Evolutionary conservation across 2,329 filamentous ascomycete species (phyloP), one percentile per base, ranked within the genome.

Genomic region (Epichloe sylvatica): DNA sequence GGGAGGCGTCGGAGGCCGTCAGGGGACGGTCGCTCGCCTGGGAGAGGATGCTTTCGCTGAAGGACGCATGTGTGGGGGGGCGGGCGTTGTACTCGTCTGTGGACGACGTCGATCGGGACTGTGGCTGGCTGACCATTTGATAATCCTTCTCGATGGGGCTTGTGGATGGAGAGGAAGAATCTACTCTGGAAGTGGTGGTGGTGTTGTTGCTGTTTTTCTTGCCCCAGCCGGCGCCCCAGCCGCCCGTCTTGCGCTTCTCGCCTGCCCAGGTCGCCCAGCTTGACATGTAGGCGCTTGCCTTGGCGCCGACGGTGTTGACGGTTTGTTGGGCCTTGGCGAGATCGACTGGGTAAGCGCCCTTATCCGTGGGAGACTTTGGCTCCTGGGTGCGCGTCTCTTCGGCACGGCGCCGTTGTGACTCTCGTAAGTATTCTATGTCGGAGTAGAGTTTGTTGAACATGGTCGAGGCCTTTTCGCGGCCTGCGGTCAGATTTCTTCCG

Each of bases 391-490:
- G 59, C 57, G 59, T 62, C 58, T 75, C 60, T 55, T 77, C 59
- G 45, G 63, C 57, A 38, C 72, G 57, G 49, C 69, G 56, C 35
- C 70, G 52, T 55, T 76, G 62, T 55, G 72, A 64, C 62, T 76
- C 67, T 48, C 71, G 59, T 59, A 74, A 66, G 64, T 62, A 62
- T 67, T 97, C 91, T 67, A 97, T 86, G 58, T 97, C 91, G 0
- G 87, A 79, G 73, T 94, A 97, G 25, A 97, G 73, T 60, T 81
- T 89, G 64, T 85, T 94, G 65, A 96, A 87, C 37, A 92, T 83
- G 4, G 81, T 84, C 19, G 84, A 89, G 1, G 94, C 86, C 68
- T 91, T 94, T 59, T 92, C 88, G 49, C 85, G 83, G 0, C 92
- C 90, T 0, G 84, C 87, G 4, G 86, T 85, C n/a, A 96, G 65